Base-by-base conservation (phyloP, 176 grass and related monocot genomes). In the Thinopyrum elongatum region DNA sequence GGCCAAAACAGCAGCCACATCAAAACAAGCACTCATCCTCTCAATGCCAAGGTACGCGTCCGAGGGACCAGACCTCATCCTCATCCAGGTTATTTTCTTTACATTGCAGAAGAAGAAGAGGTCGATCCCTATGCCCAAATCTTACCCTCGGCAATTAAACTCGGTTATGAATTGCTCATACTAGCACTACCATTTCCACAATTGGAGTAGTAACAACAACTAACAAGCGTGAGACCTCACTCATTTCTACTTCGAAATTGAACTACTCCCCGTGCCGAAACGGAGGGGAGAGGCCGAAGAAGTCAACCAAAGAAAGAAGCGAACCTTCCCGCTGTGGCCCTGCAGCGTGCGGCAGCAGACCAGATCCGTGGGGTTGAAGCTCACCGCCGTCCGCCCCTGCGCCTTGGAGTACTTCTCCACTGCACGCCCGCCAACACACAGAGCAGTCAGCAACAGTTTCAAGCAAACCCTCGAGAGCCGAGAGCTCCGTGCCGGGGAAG, bases 261-360 rank as follows among this genome's bases (percentile, higher is more conserved):
- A 49, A 53, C 65, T 17, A 39, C 57, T 12, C 12, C 0, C 61
- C 57, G 79, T 6, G 5, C 42, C 59, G n/a, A 28, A 84, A 79
- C 26, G 23, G 64, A 65, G 65, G 39, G 0, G 39, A 65, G 79
- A 82, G 21, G 38, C 28, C 12, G 62, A 89, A 65, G 63, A 89
- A 73, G 89, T 84, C 69, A 81, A 77, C 57, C 66, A 84, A 82
- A 42, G 39, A 11, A 86, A 82, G 12, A 5, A 64, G 9, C 63
- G 7, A 85, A 98, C 96, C 93, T 98, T 98, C 38, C 93, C 96
- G 76, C 93, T 94, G 68, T 98, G 96, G 33, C 95, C 95, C 83
- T 92, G 95, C 60, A 98, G 88, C 80, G 91, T 95, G 87, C 95
- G 90, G 79, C 93, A 98, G 87, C 96, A 98, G 60, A 98, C 93